phyloP scores from a whole-genome alignment of 108 stramenopile species.

The Bacterosira constricta region DNA sequence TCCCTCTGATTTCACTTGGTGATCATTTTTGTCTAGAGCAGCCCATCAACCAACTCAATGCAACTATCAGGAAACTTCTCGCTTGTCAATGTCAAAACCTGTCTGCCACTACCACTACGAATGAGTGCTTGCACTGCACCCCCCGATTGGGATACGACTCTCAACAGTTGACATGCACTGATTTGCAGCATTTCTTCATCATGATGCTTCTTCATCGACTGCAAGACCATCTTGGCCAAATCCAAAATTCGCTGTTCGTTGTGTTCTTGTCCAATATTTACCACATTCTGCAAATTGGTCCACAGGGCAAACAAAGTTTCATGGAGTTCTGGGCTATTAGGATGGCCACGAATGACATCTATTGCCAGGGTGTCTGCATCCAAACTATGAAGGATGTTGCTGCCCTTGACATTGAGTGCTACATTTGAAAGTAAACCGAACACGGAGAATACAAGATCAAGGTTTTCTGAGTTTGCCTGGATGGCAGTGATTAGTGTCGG shows the following conservation, averaged over 20 bases:
- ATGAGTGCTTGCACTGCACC: constrained; percentile 17
- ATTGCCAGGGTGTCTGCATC: constrained; percentile 1
- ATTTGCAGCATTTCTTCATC: constrained; percentile 14
- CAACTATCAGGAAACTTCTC: constrained; percentile 15
- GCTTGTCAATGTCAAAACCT: constrained; percentile 6
- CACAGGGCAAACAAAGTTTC: constrained; percentile 14
- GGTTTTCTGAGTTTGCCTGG: neutral
- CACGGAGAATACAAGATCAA: constrained; percentile 2
- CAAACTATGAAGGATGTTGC: neutral
- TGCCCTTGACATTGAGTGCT: constrained; percentile 11
- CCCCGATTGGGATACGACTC: neutral
- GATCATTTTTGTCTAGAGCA: too few relatives aligned
- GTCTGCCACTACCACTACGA: neutral
- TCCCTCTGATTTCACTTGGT: too few relatives aligned
- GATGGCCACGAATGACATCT: constrained; percentile 14
- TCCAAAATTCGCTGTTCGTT: neutral
- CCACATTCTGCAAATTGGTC: neutral
- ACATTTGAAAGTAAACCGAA: constrained; percentile 24
- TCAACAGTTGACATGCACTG: constrained; percentile 8
- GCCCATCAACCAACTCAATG: neutral
- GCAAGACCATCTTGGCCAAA: constrained; percentile 9
- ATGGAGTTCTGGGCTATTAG: constrained; percentile 7
- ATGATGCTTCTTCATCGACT: constrained; percentile 2
- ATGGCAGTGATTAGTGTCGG: constrained; percentile 10
- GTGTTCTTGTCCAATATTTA: neutral